Evolutionary conservation across 192 early-diverging fungal genomes (phyloP), one percentile per base, ranked within the genome.

Genomic region (Jimgerdemannia flammicorona): DNA sequence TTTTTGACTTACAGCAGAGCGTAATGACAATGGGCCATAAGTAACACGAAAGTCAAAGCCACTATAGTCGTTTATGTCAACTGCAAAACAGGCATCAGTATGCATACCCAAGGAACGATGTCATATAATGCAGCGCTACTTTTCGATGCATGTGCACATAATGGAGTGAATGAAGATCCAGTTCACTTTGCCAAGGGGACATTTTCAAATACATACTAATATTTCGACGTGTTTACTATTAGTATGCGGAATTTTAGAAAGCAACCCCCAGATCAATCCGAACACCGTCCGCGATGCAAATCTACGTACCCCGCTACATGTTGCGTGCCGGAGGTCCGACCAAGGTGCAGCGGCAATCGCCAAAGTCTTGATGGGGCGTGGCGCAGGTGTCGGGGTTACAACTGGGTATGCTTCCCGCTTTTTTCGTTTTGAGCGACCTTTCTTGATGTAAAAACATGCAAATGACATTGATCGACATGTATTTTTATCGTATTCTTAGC

Each of bases 241-340:
- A 59, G 49, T 59, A 14, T 2, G 49, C 8, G 14, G 6, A 14
- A 59, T 59, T 10, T 14, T 59, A 14, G 49, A 59, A 59, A 59
- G 49, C 49, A 14, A 59, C 14, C 14, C 49, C 6, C 49, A 14
- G 6, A n/a, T 76, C 3, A 80, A 80, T 63, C 68, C 67, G 7
- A 78, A 78, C 69, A 63, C 70, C 6, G 74, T 82, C 4, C 74
- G 81, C 68, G 77, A 82, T 69, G 70, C 73, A 20, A 73, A 82
- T 71, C 59, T 82, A 44, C 81, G 75, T 44, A 76, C 81, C 11
- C 81, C 77, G 64, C 72, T 82, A 44, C 81, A 82, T 40, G 18
- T 82, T 64, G 81, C 75, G 3, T 82, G 81, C 41, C 64, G 72
- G 8, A 59, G 81, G 63, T 69, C 72, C 49, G 81, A 82, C 63